Base-by-base conservation (phyloP, 2,329 filamentous ascomycete genomes). In the Fusarium nurragi region DNA sequence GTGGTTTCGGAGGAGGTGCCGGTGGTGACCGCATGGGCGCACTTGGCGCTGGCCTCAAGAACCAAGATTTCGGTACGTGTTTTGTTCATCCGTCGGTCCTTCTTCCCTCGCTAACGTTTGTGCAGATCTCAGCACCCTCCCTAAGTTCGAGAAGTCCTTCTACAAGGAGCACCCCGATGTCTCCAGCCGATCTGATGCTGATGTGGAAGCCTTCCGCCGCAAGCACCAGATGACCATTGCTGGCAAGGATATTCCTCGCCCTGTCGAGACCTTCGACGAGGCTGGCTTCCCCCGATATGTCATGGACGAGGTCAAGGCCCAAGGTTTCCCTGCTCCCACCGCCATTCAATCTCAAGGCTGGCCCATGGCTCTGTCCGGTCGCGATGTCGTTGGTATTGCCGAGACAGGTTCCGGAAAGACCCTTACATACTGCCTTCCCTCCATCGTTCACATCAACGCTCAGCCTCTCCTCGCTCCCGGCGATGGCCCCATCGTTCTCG, bases 381-480 rank as follows among this genome's bases (percentile, higher is more conserved):
- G 95, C 72, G 95, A 99, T 78, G 94, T 98, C 61, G 94, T 98
- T 74, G 95, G 95, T 88, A 97, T 99, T 82, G 95, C 95, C 74
- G 95, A 99, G 85, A 99, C 95, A 59, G 95, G 95, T 78, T 99
- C 95, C 68, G 95, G 95, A 85, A 99, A 99, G 90, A 99, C 95
- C 6, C 86, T 99, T 69, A 97, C 94, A 50, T 99, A 99, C 84
- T 98, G 94, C 81, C 88, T 99, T 71, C 95, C 95, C 58, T 92
- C 95, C 54, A 99, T 99, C 71, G 95, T 99, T 63, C 95, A 99
- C 86, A 99, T 99, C 86, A 98, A 99, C 81, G 95, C 95, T 44
- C 95, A 99, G 81, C 95, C 95, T 71, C 91, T 99, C 40, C 88
- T 99, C 64, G 92, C 94, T 23, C 94, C 93, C 36, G 95, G 95